Evolutionary conservation across 495 filamentous ascomycete genomes (phyloP), one percentile per base, ranked within the genome.

Genomic region (Mycothermus thermophilus): DNA sequence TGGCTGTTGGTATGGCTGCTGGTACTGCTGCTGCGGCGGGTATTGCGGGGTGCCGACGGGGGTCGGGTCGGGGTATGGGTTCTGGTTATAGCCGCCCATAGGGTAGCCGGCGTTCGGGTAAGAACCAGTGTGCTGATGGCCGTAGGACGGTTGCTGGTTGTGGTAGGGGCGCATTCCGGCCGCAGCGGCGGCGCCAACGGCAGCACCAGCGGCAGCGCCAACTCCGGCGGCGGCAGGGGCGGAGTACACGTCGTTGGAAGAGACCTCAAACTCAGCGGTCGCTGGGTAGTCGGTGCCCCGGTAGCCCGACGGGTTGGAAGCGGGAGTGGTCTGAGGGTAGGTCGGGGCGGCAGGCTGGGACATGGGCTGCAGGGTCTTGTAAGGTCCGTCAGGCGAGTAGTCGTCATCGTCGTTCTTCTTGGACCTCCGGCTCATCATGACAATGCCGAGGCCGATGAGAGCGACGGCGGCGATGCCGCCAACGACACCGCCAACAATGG

Each of bases 401-500:
- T 25, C 22, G 22, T 6, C 24, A 5, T 8, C 10, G 28, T 31
- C 20, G 23, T 26, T 8, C 27, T 53, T 51, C 22, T 51, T 61
- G 16, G 41, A 51, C 16, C 47, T 49, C 13, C 55, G 55, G 24
- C 59, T 13, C 18, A 67, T 27, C 44, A 61, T 59, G 39, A 58
- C 46, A 26, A 58, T 42, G 21, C 41, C 60, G 8, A 66, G 33
- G 5, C 45, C 55, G 35, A 59, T 45, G n/a, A 69, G 44, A 5
- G 50, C 55, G n/a, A 64, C 40, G 14, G 48, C 58, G 8, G 42
- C 66, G 19, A 68, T 47, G 14, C 64, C 67, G 21, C 67, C 67
- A 5, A 69, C 54, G 16, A 61, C 60, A 24, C 67, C 67, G 9
- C 67, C 67, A 7, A 59, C 61, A 27, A 71, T 64, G 30, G 63